Evolutionary conservation across 345 rosid species (phyloP).

Genomic region (Stellera chamaejasme): DNA sequence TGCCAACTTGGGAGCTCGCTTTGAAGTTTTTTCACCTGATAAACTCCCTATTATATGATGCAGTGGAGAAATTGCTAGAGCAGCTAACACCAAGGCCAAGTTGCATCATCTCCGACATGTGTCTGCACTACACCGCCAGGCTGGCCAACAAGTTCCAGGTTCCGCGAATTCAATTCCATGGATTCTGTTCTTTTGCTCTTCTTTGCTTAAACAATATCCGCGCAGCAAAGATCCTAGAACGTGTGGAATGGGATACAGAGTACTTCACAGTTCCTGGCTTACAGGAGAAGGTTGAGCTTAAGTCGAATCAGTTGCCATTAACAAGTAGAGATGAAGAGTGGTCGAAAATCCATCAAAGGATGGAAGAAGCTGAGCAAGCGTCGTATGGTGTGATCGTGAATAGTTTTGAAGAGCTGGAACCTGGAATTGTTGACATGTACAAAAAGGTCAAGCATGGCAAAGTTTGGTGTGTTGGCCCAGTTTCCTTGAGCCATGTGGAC

Average conservation of each 20-base stretch:
- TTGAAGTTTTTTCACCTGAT: slow-evolving; percentile 12
- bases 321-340: background rate
- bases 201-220: slow-evolving; percentile 15
- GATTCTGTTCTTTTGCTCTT: slow-evolving; percentile 21
- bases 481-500: slow-evolving; percentile 21
- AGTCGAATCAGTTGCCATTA: slow-evolving; percentile 21
- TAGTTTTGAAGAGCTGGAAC: slow-evolving; percentile 27
- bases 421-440: slow-evolving; percentile 15
- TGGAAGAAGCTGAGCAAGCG: slow-evolving; percentile 7
- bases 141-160: slow-evolving; percentile 16
- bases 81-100: slow-evolving; percentile 15
- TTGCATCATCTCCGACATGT: slow-evolving; percentile 24
- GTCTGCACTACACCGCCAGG: slow-evolving; percentile 15
- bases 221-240: slow-evolving; percentile 14
- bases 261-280: slow-evolving; percentile 24
- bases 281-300: slow-evolving; percentile 20
- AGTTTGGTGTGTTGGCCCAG: slow-evolving; percentile 39
- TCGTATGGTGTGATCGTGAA: slow-evolving; percentile 23
- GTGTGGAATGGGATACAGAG: slow-evolving; percentile 8
- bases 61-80: slow-evolving; percentile 10
- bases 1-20: slow-evolving; percentile 9
- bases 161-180: slow-evolving; percentile 25
- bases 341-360: background rate
- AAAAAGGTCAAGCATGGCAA: slow-evolving; percentile 16
- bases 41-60: slow-evolving; percentile 8